A percentile compares a stretch with the other conserved stretches of the same genome.
phyloP scores from a whole-genome alignment of 805 yeast genomes.

The Nakazawaea ernobii region DNA sequence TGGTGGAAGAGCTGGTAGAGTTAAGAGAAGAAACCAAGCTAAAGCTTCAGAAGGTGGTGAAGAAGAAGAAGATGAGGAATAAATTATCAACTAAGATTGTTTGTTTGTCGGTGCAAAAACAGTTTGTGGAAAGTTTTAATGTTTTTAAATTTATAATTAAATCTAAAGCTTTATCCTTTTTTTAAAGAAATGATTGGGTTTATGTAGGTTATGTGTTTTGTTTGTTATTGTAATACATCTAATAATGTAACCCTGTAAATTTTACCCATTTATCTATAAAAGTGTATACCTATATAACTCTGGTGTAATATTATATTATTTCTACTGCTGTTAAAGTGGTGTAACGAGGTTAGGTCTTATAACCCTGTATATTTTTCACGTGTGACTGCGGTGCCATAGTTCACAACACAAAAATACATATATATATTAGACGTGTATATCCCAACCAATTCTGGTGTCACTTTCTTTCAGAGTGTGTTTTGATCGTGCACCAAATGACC shows the following conservation, averaged over 20 bases:
- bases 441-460: not conserved
- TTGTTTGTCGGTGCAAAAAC: constrained; percentile 2
- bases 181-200: constrained; percentile 8
- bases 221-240: not conserved
- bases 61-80: constrained; percentile 53
- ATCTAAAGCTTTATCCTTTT: constrained; percentile 9
- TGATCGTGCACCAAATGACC: not conserved
- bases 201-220: constrained; percentile 3
- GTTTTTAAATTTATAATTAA: constrained; percentile 6
- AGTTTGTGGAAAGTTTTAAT: constrained; percentile 12
- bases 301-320: no score
- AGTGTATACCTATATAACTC: no score
- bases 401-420: no score
- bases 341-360: not conserved
- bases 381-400: not conserved
- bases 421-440: not conserved
- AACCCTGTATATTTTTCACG: not conserved
- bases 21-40: constrained; percentile 86
- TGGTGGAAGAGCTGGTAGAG: constrained; percentile 99
- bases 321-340: no score
- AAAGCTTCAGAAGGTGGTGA: constrained; percentile 74
- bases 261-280: no score
- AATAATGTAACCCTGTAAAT: not conserved
- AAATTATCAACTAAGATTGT: constrained; percentile 30
- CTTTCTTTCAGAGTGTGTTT: no score